Evolutionary conservation across 2,329 filamentous ascomycete genomes (phyloP).

Genomic region (Diaporthe sp.): DNA sequence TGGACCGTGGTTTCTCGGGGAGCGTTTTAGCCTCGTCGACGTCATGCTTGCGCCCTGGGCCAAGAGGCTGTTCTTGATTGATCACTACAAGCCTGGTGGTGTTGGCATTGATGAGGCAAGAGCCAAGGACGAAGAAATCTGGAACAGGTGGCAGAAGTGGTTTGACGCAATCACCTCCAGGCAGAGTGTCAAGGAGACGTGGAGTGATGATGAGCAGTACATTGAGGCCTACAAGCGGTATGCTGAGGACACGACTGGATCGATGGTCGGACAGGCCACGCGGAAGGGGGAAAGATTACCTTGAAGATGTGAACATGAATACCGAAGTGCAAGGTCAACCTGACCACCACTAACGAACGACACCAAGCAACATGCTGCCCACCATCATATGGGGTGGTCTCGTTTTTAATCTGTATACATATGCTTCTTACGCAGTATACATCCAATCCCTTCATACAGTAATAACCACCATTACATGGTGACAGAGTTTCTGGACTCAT

Average conservation of each 20-base stretch:
- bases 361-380: background rate
- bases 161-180: conserved; percentile 69
- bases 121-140: conserved; percentile 69
- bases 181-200: conserved; percentile 76
- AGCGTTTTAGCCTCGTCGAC: conserved; percentile 76
- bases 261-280: conserved; percentile 73
- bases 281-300: conserved; percentile 75
- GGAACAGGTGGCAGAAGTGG: conserved; percentile 78
- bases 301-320: conserved; percentile 46
- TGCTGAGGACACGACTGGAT: conserved; percentile 75
- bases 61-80: conserved; percentile 79
- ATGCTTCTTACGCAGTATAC: too few relatives aligned
- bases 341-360: fast-evolving
- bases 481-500: too few relatives aligned
- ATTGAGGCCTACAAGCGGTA: conserved; percentile 77
- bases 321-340: background rate
- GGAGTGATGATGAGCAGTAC: conserved; percentile 77
- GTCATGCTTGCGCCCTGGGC: conserved; percentile 81
- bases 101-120: conserved; percentile 57
- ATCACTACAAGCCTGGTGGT: conserved; percentile 77
- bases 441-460: too few relatives aligned
- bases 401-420: too few relatives aligned
- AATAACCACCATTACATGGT: background rate
- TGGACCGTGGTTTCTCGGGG: conserved; percentile 79
- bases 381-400: background rate